Percentiles rank a stretch among this genome's conserved stretches.
phyloP scores from a whole-genome alignment of 2,329 filamentous ascomycete species.

The Aspergillus neotritici region DNA sequence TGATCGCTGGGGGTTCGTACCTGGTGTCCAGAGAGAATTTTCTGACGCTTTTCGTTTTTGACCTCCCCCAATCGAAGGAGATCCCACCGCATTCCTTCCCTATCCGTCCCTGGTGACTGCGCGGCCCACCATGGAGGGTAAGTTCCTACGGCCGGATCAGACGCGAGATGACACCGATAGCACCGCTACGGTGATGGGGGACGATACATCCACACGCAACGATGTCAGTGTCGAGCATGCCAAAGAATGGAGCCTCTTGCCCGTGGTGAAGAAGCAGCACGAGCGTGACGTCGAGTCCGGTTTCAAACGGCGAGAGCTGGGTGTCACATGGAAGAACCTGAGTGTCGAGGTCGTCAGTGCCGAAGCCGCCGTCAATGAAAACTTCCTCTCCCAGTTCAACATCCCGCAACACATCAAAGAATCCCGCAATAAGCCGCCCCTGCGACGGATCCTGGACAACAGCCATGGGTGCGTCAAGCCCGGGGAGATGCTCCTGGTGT shows the following conservation, averaged over 20 bases:
- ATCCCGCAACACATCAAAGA: conserved; percentile 51
- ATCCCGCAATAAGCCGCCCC: conserved; percentile 49
- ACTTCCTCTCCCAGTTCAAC: conserved; percentile 57
- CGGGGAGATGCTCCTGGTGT: conserved; percentile 65
- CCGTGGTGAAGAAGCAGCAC: conserved; percentile 42
- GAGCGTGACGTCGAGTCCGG: conserved; percentile 44
- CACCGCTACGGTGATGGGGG: conserved; percentile 21
- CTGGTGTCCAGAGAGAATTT: too few species aligned
- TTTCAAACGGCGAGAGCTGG: conserved; percentile 49
- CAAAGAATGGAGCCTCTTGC: conserved; percentile 48
- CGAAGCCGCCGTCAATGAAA: conserved; percentile 61
- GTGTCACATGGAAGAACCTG: conserved; percentile 60
- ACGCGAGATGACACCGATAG: conserved; percentile 24
- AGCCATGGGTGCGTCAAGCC: conserved; percentile 65
- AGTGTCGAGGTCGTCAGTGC: conserved; percentile 58
- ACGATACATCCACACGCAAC: conserved; percentile 16
- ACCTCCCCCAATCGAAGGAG: too few species aligned
- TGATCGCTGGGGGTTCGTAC: too few species aligned
- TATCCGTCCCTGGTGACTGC: too few species aligned
- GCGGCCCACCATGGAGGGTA: too few species aligned
- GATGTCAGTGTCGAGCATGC: conserved; percentile 13
- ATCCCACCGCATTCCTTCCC: too few species aligned
- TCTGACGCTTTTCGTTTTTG: too few species aligned
- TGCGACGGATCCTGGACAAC: conserved; percentile 60
- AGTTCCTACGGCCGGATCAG: conserved; percentile 5